These are phyloP conservation scores for Uromyces viciae-fabae DNA, from an alignment of 1,284 basidiomycete species.

Conservation along the genomic window DNA sequence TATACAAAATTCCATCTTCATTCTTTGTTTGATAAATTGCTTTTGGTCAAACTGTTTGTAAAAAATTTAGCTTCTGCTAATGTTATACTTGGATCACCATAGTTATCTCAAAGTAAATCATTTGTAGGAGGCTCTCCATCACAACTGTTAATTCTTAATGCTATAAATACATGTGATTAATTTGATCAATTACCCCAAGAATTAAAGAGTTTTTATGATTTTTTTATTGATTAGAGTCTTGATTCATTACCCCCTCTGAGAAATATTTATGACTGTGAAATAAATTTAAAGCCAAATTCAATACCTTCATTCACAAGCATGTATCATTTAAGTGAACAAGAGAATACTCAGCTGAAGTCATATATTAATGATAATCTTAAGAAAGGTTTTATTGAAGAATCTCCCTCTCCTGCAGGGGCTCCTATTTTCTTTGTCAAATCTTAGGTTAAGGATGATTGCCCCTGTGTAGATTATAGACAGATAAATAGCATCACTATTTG, in stretches of 20 bases:
- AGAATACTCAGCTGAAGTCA: not conserved
- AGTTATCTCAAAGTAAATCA: not conserved
- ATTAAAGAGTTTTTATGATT: not conserved
- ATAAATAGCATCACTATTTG: constrained; percentile 46
- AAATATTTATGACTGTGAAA: not conserved
- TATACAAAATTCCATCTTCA: not conserved
- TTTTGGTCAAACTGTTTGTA: not conserved
- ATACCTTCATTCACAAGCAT: not conserved
- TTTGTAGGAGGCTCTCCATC: not conserved
- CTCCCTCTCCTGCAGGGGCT: not conserved
- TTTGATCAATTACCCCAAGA: too few species aligned
- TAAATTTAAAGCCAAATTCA: not conserved
- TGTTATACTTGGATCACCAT: not conserved
- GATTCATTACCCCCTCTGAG: not conserved
- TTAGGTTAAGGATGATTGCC: not conserved
- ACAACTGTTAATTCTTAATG: too few species aligned
- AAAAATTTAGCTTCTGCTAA: not conserved
- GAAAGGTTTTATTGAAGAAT: constrained; percentile 22
- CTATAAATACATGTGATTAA: too few species aligned
- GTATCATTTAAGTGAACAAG: not conserved
- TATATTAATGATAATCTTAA: not conserved
- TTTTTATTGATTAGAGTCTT: not conserved
- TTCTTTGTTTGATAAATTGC: not conserved
- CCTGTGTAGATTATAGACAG: constrained; percentile 20
- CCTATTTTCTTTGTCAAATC: constrained; percentile 14